Evolutionary conservation across 257 asterid genomes (phyloP).

Genomic region (Solanum virginianum): DNA sequence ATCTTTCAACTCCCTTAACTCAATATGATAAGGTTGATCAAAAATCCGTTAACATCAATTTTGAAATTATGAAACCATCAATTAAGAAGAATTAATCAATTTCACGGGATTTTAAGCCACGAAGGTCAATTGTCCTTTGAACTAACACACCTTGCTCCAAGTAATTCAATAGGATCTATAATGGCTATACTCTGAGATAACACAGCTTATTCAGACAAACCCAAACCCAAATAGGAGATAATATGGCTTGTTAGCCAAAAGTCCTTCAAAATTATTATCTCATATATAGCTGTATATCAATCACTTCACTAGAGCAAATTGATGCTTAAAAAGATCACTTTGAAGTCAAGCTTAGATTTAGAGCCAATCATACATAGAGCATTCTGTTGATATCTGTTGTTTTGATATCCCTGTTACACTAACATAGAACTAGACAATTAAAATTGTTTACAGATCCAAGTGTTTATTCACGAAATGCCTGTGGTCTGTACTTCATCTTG

Average conservation of each 20-base stretch:
- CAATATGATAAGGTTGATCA: not conserved
- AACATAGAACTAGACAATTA: not conserved
- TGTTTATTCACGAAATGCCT: not conserved
- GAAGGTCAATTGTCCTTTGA: not conserved
- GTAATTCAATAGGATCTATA: not conserved
- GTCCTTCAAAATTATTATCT: not conserved
- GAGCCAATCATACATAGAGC: not conserved
- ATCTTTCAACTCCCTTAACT: no score
- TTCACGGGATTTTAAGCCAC: not conserved
- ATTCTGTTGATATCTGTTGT: not conserved
- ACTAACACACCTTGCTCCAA: not conserved
- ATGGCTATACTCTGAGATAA: not conserved
- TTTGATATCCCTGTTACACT: not conserved
- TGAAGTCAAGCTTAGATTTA: not conserved
- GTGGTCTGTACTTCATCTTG: not conserved
- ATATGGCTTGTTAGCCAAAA: not conserved
- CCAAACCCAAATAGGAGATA: not conserved
- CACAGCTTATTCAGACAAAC: not conserved
- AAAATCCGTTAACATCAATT: not conserved
- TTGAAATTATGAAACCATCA: not conserved
- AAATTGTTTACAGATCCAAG: not conserved
- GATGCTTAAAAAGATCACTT: not conserved
- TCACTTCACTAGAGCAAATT: not conserved
- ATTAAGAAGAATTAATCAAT: not conserved
- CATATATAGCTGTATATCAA: not conserved